Base-by-base conservation (phyloP, 2,329 filamentous ascomycete species). In the Sclerotinia subarctica region DNA sequence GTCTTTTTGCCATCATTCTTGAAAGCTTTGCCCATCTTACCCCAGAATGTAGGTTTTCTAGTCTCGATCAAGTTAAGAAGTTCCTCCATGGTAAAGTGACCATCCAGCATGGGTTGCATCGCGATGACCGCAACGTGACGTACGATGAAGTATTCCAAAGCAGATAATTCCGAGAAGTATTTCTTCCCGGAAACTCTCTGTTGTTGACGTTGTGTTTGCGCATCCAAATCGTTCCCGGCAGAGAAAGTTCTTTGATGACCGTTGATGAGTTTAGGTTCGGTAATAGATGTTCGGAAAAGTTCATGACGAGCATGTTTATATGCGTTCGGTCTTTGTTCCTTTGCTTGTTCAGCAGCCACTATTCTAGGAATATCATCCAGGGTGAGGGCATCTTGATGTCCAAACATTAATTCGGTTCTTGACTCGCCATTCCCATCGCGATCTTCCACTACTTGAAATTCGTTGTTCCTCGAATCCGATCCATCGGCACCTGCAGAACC, bases 311-410 rank as follows among this genome's bases (percentile, higher is more conserved):
- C 88, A 74, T 91, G 90, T 70, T 89, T 90, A 76, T 92, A 93
- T 17, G 90, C 89, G 77, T 91, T 92, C 19, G 92, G 90, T 70
- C 92, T 85, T 77, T 96, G 93, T 77, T 98, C 94, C 74, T 93
- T 90, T 32, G 94, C 94, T 79, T 98, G 94, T 78, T 98, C 94
- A 19, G 95, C 92, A 46, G 95, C 95, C 53, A 97, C 94, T 75
- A 99, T 96, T 71, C 95, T 87, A 11, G 95, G 93, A 73, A 99
- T 98, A 76, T 99, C 95, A 76, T 99, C 95, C 68, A 99, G 82
- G 0, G 94, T 97, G 70, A 99, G 86, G 32, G 93, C 93, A 79
- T 98, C 94, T 76, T 94, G 91, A 73, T 93, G 89, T 47, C 93
- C 93, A 76, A 99, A 93, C 76, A 94, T 94, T 73, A 94, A 84